phyloP scores from a whole-genome alignment of 305 asterid species.

The Fraxinus greggii region DNA sequence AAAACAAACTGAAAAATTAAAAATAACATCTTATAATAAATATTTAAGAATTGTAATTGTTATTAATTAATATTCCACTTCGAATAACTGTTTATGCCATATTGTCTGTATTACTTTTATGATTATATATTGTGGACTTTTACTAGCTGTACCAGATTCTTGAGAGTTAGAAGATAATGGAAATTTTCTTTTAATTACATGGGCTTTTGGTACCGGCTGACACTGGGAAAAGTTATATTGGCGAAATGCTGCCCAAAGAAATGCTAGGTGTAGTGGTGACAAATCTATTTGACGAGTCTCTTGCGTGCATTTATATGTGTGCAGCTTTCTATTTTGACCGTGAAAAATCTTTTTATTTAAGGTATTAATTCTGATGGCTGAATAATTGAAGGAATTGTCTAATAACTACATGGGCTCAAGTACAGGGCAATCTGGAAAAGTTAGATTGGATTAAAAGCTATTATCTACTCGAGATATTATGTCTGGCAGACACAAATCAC shows the following conservation, averaged over 20 bases:
- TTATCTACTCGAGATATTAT: neutral
- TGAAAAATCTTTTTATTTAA: neutral
- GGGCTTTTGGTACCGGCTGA: neutral
- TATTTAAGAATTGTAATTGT: no score
- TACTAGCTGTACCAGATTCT: neutral
- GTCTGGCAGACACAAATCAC: neutral
- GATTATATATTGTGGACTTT: constrained; percentile 4
- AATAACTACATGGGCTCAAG: neutral
- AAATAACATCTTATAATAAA: neutral
- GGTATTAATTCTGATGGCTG: neutral
- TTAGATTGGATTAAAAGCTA: neutral
- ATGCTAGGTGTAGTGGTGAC: neutral
- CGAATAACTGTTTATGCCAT: constrained; percentile 29
- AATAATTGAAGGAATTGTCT: neutral
- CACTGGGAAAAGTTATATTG: neutral
- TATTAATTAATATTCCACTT: constrained; percentile 26
- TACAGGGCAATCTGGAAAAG: neutral
- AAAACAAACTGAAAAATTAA: constrained; percentile 14
- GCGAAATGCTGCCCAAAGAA: neutral
- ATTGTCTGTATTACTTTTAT: constrained; percentile 38
- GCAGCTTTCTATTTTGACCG: neutral
- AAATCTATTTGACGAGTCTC: neutral
- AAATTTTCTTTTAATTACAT: neutral
- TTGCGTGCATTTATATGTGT: neutral
- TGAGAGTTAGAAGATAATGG: neutral